Base-by-base conservation (phyloP, 768 basidiomycete genomes). In the Tulasnella sp. region DNA sequence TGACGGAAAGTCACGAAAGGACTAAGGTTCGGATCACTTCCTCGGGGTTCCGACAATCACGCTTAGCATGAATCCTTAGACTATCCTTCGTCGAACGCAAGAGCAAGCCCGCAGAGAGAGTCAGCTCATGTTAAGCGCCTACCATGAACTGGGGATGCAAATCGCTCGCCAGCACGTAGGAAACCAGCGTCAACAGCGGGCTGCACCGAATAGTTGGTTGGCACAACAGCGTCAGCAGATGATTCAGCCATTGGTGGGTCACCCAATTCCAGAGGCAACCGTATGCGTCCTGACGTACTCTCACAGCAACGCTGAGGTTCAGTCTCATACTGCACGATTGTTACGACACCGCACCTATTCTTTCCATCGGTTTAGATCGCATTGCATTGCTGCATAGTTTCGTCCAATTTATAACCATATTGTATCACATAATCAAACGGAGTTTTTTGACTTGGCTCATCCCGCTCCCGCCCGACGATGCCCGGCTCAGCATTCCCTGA, bases 101-200 rank as follows among this genome's bases (percentile, higher is more conserved):
- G 89, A 88, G 80, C 89, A 91, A 54, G 95, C 95, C 84, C 89
- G 89, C 74, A 87, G 89, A 75, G 96, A 98, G 84, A 94, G 96
- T 83, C 90, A 92, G 82, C 89, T 95, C 80, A 93, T 98, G 92
- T 86, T 95, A 31, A 90, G 92, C 79, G 90, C 91, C 6, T 88
- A 96, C 81, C 94, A 96, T 84, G 88, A 88, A 58, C 86, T 91
- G 64, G 93, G 94, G 16, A 91, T 93, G 89, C 88, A 89, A 76
- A 90, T 87, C 28, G 86, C 90, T 60, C 89, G 93, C 80, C 88
- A 89, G 60, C 93, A 93, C 83, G 86, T 95, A 14, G 87, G 89
- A 86, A 87, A 42, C 86, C 85, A 79, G 88, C 88, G 83, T 88
- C 86, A 82, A 84, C 83, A 64, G 87, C 87, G 77, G 86, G 87